Evolutionary conservation across 2,329 filamentous ascomycete species (phyloP).

Genomic region (Penicillium vulpinum): DNA sequence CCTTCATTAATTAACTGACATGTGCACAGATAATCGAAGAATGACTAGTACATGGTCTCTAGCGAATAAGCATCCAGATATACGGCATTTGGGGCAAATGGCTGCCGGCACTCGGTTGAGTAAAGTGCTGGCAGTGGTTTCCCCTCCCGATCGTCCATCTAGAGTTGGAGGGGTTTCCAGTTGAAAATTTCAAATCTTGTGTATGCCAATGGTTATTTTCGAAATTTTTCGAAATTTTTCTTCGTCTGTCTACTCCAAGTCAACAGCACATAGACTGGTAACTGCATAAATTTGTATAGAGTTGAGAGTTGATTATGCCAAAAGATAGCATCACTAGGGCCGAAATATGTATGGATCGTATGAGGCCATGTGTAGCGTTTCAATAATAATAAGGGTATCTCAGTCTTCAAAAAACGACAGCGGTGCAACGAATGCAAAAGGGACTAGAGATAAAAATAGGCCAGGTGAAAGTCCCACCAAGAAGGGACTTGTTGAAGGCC

Average conservation of each 20-base stretch:
- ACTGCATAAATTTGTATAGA: neutral
- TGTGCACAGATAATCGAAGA: no score
- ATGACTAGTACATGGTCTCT: no score
- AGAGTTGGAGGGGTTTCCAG: no score
- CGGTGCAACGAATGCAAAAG: slow-evolving; percentile 1
- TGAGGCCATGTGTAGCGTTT: neutral
- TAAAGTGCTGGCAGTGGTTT: neutral
- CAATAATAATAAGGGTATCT: slow-evolving; percentile 8
- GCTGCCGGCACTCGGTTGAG: neutral
- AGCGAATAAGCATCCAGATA: neutral
- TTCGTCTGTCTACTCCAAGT: neutral
- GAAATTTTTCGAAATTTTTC: no score
- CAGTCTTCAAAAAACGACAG: slow-evolving; percentile 2
- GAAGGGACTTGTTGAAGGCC: neutral
- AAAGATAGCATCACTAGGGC: neutral
- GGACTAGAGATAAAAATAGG: neutral
- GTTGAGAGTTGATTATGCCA: neutral
- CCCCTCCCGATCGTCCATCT: no score
- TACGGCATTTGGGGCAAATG: neutral
- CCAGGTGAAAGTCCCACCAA: neutral
- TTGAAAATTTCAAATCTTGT: no score
- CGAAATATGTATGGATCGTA: neutral
- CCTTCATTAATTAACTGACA: no score
- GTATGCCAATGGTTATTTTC: neutral
- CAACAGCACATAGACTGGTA: neutral